phyloP scores from a whole-genome alignment of 2,329 filamentous ascomycete genomes.

The Sporothrix brunneoviolacea region DNA sequence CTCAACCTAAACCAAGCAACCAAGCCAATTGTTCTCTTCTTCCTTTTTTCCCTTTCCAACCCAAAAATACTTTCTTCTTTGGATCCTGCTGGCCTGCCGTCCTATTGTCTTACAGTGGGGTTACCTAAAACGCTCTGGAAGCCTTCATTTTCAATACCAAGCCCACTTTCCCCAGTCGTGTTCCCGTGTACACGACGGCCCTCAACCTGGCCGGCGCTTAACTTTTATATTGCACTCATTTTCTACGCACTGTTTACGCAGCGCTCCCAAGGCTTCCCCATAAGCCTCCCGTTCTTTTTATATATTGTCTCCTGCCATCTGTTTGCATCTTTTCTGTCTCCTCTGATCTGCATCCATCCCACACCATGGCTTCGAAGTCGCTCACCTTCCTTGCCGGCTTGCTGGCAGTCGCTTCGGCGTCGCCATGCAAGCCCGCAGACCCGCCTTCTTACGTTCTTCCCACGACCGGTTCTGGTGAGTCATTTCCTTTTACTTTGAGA shows the following conservation, averaged over 20 bases:
- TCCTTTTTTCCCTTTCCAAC: neutral
- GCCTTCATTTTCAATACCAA: slow-evolving; percentile 4
- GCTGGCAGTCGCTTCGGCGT: slow-evolving; percentile 16
- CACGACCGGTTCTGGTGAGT: slow-evolving; percentile 31
- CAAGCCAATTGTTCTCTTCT: neutral
- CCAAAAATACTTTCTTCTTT: slow-evolving; percentile 8
- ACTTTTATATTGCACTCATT: slow-evolving; percentile 10
- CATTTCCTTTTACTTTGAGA: slow-evolving; percentile 8
- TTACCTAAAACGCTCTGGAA: slow-evolving; percentile 9
- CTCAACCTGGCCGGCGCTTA: slow-evolving; percentile 12
- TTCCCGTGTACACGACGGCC: slow-evolving; percentile 4
- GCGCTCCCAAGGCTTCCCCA: too few species aligned
- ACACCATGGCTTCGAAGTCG: slow-evolving; percentile 12
- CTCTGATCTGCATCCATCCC: neutral
- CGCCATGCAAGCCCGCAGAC: slow-evolving; percentile 16
- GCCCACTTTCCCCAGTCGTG: slow-evolving; percentile 4
- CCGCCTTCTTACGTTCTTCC: slow-evolving; percentile 11
- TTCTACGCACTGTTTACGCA: slow-evolving; percentile 6
- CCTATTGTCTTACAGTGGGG: slow-evolving; percentile 3
- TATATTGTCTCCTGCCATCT: neutral
- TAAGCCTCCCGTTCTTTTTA: neutral
- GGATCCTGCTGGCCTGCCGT: slow-evolving; percentile 5
- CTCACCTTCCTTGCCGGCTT: slow-evolving; percentile 13
- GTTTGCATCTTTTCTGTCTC: neutral
- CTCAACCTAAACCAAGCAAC: neutral